Percentiles rank a stretch among this genome's conserved stretches.
These are phyloP conservation scores for Fusarium equiseti DNA, from an alignment of 2,329 filamentous ascomycete genomes.

Conservation along the genomic window DNA sequence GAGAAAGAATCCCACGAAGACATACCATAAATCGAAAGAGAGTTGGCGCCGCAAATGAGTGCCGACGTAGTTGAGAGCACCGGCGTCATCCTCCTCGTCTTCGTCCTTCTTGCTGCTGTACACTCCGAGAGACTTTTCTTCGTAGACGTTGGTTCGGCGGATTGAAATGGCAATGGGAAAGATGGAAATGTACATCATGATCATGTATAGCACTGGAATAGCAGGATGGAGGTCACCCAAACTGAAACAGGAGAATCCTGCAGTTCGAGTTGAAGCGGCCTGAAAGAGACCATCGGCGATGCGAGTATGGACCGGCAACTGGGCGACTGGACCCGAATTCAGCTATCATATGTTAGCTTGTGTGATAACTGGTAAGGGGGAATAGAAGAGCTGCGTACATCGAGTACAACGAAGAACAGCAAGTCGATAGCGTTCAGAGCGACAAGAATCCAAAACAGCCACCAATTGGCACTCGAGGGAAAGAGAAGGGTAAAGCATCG, in stretches of 20 bases:
- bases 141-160: conserved; percentile 94
- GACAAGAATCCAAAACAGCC: conserved; percentile 89
- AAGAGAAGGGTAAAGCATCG: conserved; percentile 97
- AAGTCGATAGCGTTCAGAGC: conserved; percentile 86
- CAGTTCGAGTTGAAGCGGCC: conserved; percentile 88
- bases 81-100: conserved; percentile 60
- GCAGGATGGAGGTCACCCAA: conserved; percentile 85
- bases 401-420: conserved; percentile 91
- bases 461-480: conserved; percentile 91
- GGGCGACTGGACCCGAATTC: conserved; percentile 75
- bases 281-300: conserved; percentile 92
- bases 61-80: conserved; percentile 84
- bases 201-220: conserved; percentile 91
- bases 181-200: conserved; percentile 99
- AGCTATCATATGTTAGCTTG: conserved; percentile 63
- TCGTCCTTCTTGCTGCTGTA: conserved; percentile 66
- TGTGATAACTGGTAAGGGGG: not conserved
- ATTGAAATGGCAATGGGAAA: conserved; percentile 97
- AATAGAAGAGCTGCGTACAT: conserved; percentile 68
- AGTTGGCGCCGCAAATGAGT: conserved; percentile 92
- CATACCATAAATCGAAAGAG: conserved; percentile 97
- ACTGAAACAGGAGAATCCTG: conserved; percentile 87
- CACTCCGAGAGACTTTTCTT: conserved; percentile 86
- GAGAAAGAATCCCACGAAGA: conserved; percentile 93
- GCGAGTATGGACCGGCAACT: conserved; percentile 77